A percentile compares a stretch with the other conserved stretches of the same genome.
phyloP scores from a whole-genome alignment of 768 basidiomycete species.

The Macrolepiota dolichaula region DNA sequence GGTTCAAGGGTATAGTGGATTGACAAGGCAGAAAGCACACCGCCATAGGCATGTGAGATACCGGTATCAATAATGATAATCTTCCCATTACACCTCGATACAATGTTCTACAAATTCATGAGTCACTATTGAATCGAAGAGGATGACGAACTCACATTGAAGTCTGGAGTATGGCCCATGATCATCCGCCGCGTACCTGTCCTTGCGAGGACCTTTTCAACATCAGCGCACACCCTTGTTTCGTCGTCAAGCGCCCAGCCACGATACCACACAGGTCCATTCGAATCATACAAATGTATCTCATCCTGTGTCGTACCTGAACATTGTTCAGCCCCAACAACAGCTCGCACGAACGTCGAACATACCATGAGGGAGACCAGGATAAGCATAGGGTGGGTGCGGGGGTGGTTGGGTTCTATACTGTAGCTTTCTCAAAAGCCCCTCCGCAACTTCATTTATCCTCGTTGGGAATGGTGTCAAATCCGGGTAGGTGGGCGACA shows the following conservation, averaged over 20 bases:
- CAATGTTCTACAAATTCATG: conserved; percentile 55
- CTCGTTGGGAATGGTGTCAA: conserved; percentile 79
- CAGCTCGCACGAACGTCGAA: neutral
- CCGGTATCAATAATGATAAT: conserved; percentile 97
- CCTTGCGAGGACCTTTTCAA: conserved; percentile 64
- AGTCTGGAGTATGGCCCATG: conserved; percentile 97
- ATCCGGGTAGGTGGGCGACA: conserved; percentile 71
- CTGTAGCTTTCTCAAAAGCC: conserved; percentile 71
- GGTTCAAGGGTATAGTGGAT: conserved; percentile 83
- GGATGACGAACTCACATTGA: conserved; percentile 42
- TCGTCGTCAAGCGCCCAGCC: conserved; percentile 85
- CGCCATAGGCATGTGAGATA: conserved; percentile 97
- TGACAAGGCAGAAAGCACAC: conserved; percentile 82
- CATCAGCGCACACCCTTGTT: conserved; percentile 63
- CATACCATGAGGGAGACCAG: conserved; percentile 58
- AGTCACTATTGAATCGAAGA: neutral
- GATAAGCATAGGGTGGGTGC: conserved; percentile 77
- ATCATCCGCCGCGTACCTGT: conserved; percentile 87
- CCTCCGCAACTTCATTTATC: conserved; percentile 74
- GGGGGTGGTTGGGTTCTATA: conserved; percentile 65
- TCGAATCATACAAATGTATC: conserved; percentile 61
- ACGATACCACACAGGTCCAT: conserved; percentile 93
- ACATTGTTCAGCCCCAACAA: conserved; percentile 8
- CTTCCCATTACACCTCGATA: conserved; percentile 85
- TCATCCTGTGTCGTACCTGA: conserved; percentile 62